A percentile compares a stretch with the other conserved stretches of the same genome.
phyloP scores from a whole-genome alignment of 2,329 filamentous ascomycete genomes.

The Thelonectria blattea region DNA sequence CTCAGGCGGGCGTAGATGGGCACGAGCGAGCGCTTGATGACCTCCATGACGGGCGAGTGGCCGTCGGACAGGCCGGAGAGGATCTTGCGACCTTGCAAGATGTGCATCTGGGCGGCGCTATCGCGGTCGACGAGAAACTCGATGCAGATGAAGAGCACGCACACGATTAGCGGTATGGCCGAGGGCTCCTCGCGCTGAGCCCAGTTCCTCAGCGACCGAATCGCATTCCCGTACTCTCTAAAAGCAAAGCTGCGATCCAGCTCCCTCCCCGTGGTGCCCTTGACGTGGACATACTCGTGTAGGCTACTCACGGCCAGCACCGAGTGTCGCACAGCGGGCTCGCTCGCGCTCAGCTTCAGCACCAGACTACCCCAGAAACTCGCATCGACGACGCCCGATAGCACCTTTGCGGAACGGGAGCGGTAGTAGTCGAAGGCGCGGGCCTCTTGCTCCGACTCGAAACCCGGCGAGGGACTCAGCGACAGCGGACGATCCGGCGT shows the following conservation, averaged over 20 bases:
- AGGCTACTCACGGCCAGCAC: slow-evolving; percentile 56
- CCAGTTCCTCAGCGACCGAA: slow-evolving; percentile 49
- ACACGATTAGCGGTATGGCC: slow-evolving; percentile 50
- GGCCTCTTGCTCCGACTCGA: slow-evolving; percentile 30
- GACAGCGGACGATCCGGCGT: slow-evolving; percentile 1
- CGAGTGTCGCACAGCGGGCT: slow-evolving; percentile 56
- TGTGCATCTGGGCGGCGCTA: slow-evolving; percentile 51
- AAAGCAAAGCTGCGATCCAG: slow-evolving; percentile 36
- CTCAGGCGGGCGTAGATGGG: slow-evolving; percentile 53
- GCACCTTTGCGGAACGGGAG: slow-evolving; percentile 45
- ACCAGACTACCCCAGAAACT: slow-evolving; percentile 54
- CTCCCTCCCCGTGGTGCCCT: slow-evolving; percentile 22
- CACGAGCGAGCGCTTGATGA: slow-evolving; percentile 49
- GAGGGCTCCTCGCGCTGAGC: slow-evolving; percentile 39
- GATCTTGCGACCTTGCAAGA: slow-evolving; percentile 51
- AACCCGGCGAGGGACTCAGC: slow-evolving; percentile 28
- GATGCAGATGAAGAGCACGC: slow-evolving; percentile 59
- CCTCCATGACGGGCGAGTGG: slow-evolving; percentile 41
- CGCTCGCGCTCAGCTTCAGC: slow-evolving; percentile 51
- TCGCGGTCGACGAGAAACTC: slow-evolving; percentile 60
- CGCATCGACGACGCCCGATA: slow-evolving; percentile 51
- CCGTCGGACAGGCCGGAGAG: slow-evolving; percentile 43
- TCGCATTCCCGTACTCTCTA: slow-evolving; percentile 55
- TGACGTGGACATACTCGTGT: slow-evolving; percentile 46
- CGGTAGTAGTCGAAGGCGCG: slow-evolving; percentile 45